Conservation (phyloP, 768 basidiomycete genomes). For the Dentipellis fragilis region DNA sequence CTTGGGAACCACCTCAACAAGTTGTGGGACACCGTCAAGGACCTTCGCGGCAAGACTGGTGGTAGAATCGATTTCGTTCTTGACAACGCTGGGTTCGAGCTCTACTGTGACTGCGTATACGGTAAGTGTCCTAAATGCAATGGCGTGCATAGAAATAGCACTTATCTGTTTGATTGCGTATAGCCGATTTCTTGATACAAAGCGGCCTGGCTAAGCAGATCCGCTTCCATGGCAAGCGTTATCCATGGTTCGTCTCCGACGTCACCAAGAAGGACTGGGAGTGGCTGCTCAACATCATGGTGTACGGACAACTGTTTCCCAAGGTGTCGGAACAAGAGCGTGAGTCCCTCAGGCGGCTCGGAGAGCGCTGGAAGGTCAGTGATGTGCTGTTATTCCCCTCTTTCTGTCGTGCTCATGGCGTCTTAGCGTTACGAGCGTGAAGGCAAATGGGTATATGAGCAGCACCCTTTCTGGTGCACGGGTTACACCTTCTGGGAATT, state of each 20-base stretch:
- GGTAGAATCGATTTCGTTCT: constrained; percentile 55
- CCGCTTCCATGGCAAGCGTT: constrained; percentile 92
- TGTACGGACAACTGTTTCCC: constrained; percentile 89
- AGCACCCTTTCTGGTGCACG: constrained; percentile 93
- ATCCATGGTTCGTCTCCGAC: constrained; percentile 92
- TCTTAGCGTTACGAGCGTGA: constrained; percentile 80
- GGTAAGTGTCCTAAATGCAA: constrained; percentile 24
- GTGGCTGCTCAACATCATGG: constrained; percentile 82
- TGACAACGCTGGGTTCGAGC: constrained; percentile 82
- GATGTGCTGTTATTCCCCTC: not conserved
- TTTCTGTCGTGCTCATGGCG: not conserved
- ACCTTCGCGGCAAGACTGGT: constrained; percentile 28
- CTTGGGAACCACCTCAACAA: constrained; percentile 71
- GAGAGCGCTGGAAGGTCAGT: constrained; percentile 79
- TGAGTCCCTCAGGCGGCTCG: constrained; percentile 72
- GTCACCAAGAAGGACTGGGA: constrained; percentile 91
- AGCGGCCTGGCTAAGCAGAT: constrained; percentile 77
- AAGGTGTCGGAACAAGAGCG: constrained; percentile 71
- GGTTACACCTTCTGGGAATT: constrained; percentile 92
- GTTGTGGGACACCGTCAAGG: constrained; percentile 68
- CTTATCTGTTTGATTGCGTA: constrained; percentile 9
- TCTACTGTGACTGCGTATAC: constrained; percentile 83
- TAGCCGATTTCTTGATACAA: constrained; percentile 90
- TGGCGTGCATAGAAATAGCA: not conserved
- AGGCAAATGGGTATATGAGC: constrained; percentile 90